Conservation (phyloP, 108 stramenopile genomes). For the Bacterosira constricta region DNA sequence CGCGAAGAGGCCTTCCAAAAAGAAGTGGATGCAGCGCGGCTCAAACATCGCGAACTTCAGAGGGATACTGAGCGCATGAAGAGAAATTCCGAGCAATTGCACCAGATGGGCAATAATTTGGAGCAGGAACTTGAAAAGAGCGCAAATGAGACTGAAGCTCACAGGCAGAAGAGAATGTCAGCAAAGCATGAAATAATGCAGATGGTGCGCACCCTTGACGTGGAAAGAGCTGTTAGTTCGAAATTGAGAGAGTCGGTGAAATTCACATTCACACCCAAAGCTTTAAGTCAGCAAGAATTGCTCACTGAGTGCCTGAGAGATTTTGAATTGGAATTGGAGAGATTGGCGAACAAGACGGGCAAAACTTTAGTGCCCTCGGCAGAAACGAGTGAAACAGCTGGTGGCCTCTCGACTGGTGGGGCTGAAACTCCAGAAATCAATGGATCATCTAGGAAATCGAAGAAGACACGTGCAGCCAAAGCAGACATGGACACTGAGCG, state of each 20-base stretch:
- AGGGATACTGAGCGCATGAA: slow-evolving; percentile 80
- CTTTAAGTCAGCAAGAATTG: slow-evolving; percentile 80
- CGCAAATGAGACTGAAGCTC: slow-evolving; percentile 82
- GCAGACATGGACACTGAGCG: slow-evolving; percentile 58
- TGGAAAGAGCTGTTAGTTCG: slow-evolving; percentile 62
- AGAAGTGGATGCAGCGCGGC: slow-evolving; percentile 73
- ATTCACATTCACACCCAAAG: slow-evolving; percentile 84
- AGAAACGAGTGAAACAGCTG: neutral
- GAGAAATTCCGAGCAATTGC: slow-evolving; percentile 75
- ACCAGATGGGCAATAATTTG: slow-evolving; percentile 71
- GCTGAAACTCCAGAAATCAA: slow-evolving; percentile 22
- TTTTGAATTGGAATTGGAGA: slow-evolving; percentile 65
- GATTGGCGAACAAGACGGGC: slow-evolving; percentile 63
- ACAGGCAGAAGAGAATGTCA: slow-evolving; percentile 82
- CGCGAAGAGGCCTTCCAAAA: slow-evolving; percentile 58
- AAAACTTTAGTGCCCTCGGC: slow-evolving; percentile 57
- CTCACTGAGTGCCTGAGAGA: slow-evolving; percentile 67
- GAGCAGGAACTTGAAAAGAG: slow-evolving; percentile 76
- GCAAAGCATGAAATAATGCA: slow-evolving; percentile 90
- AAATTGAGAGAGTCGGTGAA: slow-evolving; percentile 76
- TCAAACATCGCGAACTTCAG: slow-evolving; percentile 78
- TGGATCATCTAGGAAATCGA: slow-evolving; percentile 22
- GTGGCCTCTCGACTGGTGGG: neutral
- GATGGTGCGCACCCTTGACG: slow-evolving; percentile 73
- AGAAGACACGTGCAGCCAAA: slow-evolving; percentile 44